Evolutionary conservation across 176 grass and related monocot species (phyloP).

Genomic region (Calamus simplicifolius): DNA sequence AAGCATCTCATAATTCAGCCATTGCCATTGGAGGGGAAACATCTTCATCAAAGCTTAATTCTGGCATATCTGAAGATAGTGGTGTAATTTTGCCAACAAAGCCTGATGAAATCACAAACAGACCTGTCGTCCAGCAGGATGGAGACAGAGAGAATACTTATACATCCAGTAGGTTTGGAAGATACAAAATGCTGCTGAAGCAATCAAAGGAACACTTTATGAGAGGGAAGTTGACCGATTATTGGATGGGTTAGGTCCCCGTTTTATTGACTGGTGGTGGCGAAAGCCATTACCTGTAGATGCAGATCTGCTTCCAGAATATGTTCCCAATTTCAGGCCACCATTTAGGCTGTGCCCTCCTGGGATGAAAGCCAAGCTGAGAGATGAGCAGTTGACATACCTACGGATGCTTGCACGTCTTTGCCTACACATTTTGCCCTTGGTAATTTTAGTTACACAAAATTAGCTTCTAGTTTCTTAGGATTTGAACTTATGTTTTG

Average conservation of each 20-base stretch:
- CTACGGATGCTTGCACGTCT: conserved; percentile 56
- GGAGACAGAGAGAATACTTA: not conserved
- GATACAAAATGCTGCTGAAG: conserved; percentile 17
- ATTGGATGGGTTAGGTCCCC: conserved; percentile 65
- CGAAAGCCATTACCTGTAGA: conserved; percentile 81
- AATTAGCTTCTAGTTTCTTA: not conserved
- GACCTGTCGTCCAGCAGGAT: not conserved
- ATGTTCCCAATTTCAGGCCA: conserved; percentile 44
- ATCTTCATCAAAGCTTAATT: conserved; percentile 5
- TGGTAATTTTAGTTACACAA: conserved; percentile 25
- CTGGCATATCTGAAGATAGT: conserved; percentile 5
- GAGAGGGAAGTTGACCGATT: conserved; percentile 79
- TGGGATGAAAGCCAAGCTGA: conserved; percentile 36
- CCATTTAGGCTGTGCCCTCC: conserved; percentile 69
- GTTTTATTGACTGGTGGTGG: conserved; percentile 99
- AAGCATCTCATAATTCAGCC: not conserved
- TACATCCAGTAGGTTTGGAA: not conserved
- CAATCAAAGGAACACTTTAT: conserved; percentile 50
- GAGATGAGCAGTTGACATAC: conserved; percentile 68
- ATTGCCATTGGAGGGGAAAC: conserved; percentile 18
- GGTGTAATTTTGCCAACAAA: not conserved
- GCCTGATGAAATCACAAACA: not conserved
- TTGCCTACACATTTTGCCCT: conserved; percentile 93
- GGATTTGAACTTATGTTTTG: not conserved
- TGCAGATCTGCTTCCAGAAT: conserved; percentile 70